Conservation (phyloP, 768 basidiomycete species). For the Hygrocybe punicea region DNA sequence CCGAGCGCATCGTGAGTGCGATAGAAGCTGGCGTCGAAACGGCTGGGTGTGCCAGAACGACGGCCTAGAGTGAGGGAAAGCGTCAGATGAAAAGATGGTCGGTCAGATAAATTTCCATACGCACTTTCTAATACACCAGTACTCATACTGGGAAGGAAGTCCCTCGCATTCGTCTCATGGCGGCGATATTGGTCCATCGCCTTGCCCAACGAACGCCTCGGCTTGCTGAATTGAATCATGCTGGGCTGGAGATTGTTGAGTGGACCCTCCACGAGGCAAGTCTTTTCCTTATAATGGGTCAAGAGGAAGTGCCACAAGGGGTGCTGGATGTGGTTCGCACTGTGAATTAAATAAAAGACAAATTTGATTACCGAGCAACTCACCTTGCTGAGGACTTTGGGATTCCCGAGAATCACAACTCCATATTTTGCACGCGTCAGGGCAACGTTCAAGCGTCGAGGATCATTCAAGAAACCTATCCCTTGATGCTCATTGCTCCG, state of each 20-base stretch:
- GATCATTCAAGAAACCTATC: constrained; percentile 98
- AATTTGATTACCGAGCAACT: constrained; percentile 14
- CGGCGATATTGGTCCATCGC: constrained; percentile 92
- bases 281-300: constrained; percentile 97
- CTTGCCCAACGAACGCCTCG: constrained; percentile 81
- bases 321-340: constrained; percentile 55
- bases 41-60: constrained; percentile 86
- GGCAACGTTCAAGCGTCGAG: constrained; percentile 92
- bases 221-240: constrained; percentile 99
- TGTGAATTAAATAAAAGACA: constrained; percentile 1
- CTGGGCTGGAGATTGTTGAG: constrained; percentile 93
- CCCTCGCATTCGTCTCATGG: constrained; percentile 87
- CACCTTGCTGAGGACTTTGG: constrained; percentile 98
- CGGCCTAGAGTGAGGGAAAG: constrained; percentile 42
- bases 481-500: constrained; percentile 99
- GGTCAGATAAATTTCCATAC: constrained; percentile 22
- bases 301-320: constrained; percentile 97
- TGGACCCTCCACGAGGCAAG: constrained; percentile 91
- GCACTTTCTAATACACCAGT: constrained; percentile 49
- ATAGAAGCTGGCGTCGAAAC: constrained; percentile 95
- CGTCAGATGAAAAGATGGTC: constrained; percentile 4
- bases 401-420: constrained; percentile 99
- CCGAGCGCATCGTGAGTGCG: constrained; percentile 90
- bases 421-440: constrained; percentile 97
- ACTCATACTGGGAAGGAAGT: constrained; percentile 52